A percentile compares a stretch with the other conserved stretches of the same genome.
Conservation (phyloP, 2,329 filamentous ascomycete genomes). For the Fusarium nanum region DNA sequence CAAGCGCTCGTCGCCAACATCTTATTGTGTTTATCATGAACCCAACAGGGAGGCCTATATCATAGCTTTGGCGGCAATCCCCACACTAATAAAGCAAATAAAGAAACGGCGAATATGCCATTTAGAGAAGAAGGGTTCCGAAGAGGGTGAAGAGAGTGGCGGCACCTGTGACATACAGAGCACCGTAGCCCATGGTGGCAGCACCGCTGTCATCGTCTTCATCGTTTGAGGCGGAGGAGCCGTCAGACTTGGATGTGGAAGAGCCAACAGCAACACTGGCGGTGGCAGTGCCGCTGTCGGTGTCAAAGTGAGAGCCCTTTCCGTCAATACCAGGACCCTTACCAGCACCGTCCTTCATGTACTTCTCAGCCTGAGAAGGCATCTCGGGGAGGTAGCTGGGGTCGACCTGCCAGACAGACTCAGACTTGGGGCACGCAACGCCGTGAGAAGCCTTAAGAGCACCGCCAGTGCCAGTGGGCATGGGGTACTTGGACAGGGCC, state of each 20-base stretch:
- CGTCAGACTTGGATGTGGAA: conserved; percentile 46
- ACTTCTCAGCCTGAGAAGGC: conserved; percentile 62
- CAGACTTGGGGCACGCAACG: conserved; percentile 62
- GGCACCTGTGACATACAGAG: conserved; percentile 53
- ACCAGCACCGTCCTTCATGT: conserved; percentile 65
- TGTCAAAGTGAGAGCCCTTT: conserved; percentile 64
- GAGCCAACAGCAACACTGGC: conserved; percentile 52
- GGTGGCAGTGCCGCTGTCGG: conserved; percentile 60
- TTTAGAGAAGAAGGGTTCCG: conserved; percentile 56
- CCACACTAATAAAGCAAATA: conserved; percentile 27
- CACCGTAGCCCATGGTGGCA: conserved; percentile 47
- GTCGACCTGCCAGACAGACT: conserved; percentile 63
- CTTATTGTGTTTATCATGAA: conserved; percentile 41
- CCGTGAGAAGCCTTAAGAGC: conserved; percentile 60
- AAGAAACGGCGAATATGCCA: conserved; percentile 3
- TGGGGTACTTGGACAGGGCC: conserved; percentile 61
- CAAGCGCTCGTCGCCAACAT: conserved; percentile 34
- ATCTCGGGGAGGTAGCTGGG: conserved; percentile 63
- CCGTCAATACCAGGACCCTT: conserved; percentile 65
- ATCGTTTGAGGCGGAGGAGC: conserved; percentile 13
- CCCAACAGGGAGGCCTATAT: conserved; percentile 22
- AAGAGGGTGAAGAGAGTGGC: conserved; percentile 54
- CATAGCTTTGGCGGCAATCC: conserved; percentile 16
- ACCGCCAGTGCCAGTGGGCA: conserved; percentile 64
- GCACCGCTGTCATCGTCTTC: conserved; percentile 50